phyloP scores from a whole-genome alignment of 805 yeast genomes.

The Starmera caribaea region DNA sequence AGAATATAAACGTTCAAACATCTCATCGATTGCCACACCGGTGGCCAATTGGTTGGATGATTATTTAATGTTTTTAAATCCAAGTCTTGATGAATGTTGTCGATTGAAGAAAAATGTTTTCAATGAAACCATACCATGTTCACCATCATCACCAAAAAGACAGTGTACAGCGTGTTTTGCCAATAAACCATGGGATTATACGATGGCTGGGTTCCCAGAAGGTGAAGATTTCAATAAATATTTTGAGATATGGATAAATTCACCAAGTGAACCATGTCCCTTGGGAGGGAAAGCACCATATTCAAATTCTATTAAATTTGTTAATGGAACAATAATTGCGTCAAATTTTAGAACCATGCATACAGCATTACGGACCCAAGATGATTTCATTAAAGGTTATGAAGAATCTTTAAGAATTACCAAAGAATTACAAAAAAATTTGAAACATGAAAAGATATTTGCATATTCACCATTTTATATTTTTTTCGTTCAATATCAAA shows the following conservation, averaged over 20 bases:
- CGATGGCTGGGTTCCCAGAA: constrained; percentile 79
- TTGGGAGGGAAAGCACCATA: constrained; percentile 95
- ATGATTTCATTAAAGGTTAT: constrained; percentile 76
- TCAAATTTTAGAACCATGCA: constrained; percentile 78
- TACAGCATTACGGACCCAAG: constrained; percentile 67
- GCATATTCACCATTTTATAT: constrained; percentile 93
- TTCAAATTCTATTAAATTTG: constrained; percentile 42
- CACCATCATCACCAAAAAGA: constrained; percentile 57
- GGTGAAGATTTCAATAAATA: constrained; percentile 60
- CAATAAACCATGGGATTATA: constrained; percentile 53
- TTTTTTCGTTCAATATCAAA: constrained; percentile 79
- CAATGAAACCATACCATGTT: constrained; percentile 44
- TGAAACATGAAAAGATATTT: constrained; percentile 47
- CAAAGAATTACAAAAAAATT: constrained; percentile 34
- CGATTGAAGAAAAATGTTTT: constrained; percentile 44
- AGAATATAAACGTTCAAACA: constrained; percentile 58
- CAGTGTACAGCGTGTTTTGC: constrained; percentile 67
- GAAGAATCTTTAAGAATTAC: constrained; percentile 61
- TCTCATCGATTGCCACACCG: constrained; percentile 69
- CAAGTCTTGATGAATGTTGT: constrained; percentile 81
- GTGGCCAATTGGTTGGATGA: constrained; percentile 92
- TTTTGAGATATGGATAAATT: constrained; percentile 71
- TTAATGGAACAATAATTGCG: constrained; percentile 35
- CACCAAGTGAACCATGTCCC: constrained; percentile 87
- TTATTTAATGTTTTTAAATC: constrained; percentile 78